Evolutionary conservation across 495 filamentous ascomycete species (phyloP), one percentile per base, ranked within the genome.

Genomic region (Annulohypoxylon nitens): DNA sequence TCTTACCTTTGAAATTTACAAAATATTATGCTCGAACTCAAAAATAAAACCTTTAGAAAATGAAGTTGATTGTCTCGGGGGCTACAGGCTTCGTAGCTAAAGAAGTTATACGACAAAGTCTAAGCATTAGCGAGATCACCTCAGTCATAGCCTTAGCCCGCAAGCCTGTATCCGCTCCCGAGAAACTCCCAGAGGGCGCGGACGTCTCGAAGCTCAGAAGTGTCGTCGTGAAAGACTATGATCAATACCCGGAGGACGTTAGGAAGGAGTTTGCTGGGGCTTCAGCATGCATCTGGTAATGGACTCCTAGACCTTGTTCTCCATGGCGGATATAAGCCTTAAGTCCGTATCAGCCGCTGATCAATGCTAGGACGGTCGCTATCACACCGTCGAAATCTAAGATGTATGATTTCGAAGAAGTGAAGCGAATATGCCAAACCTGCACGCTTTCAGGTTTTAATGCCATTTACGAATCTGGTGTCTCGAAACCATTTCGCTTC

Each of bases 1-100:
- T 26, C 48, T 26, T 26, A 20, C 48, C 2, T 30, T 47, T 11
- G 16, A 18, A 47, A 16, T 20, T 47, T 7, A 5, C 3, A 18
- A 20, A 18, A 20, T 3, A 30, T 30, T 6, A 30, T 2, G 30
- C 4, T 3, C 23, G 6, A 20, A n/a, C 18, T 6, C 7, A 20
- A 39, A 47, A 18, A 47, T 12, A n/a, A 7, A 53, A 62, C 43
- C 23, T 30, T 4, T 9, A 16, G 8, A 58, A 9, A 48, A 87
- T 86, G 86, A 88, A 87, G 64, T 77, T 88, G 25, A 84, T 87
- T 58, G 61, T 87, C 37, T 76, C 84, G 18, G 86, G 86, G 4
- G 80, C 85, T 1, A 85, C 82, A 5, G 85, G 86, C 12, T 84
- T 84, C 51, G 77, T 87, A 7, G 86, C 77, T 34, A 76, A 65